Base-by-base conservation (phyloP, 2,329 filamentous ascomycete species). In the Polytolypa hystricis region DNA sequence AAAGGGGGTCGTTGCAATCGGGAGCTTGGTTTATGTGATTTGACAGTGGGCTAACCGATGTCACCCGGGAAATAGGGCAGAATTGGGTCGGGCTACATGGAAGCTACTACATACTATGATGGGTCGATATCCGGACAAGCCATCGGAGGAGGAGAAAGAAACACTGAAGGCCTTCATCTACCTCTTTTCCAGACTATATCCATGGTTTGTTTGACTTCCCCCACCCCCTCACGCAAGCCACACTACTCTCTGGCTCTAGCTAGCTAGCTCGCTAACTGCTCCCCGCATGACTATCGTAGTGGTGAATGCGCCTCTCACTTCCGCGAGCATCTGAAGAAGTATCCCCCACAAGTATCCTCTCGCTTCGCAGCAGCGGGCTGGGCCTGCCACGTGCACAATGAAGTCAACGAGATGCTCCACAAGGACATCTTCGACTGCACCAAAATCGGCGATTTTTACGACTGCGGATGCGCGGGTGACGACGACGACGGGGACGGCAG, bases 301-400 rank as follows among this genome's bases (percentile, higher is more conserved):
- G 76, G 76, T 54, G 76, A 80, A 59, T 80, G 76, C 53, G 75
- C 76, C 7, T 61, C 67, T 42, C 76, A 80, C 52, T 80, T 80
- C 53, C 68, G 73, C 42, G 58, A 68, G 45, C 69, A 79, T 44
- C 55, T 80, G 21, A 65, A 68, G 47, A 73, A 75, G 46, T 79
- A 72, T 47, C 76, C 76, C 27, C 76, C 76, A 10, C 76, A 80
- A 50, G 74, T 77, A 11, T 73, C 70, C 4, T 75, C 73, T 15
- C 65, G 76, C 28, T 70, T 68, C 37, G 67, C 70, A 2, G 76
- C 76, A n/a, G 73, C 76, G 3, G 74, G 68, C 18, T 80, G 76
- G 76, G 76, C 70, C 6, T 80, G 76, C 52, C 74, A 75, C 50
- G 71, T 79, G 27, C 76, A 80, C 50, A 80, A 80, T 44, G 66